Evolutionary conservation across 371 early-diverging fungal species (phyloP), one percentile per base, ranked within the genome.

Genomic region (Mortierella sp.): DNA sequence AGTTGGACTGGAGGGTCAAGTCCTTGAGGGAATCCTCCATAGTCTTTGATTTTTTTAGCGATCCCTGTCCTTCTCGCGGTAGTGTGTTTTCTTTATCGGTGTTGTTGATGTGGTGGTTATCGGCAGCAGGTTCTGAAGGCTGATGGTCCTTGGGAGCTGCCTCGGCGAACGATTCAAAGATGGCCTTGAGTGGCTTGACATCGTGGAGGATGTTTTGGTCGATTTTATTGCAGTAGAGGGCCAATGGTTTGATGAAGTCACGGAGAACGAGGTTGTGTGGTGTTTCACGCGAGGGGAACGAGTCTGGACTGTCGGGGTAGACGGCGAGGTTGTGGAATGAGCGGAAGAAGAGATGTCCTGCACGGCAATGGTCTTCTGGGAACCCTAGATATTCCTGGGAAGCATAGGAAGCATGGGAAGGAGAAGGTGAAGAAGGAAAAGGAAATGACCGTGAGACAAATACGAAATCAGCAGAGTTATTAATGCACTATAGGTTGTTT

Each of bases 111-210:
- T 55, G 24, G 11, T 41, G 44, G 5, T 14, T 7, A 12, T 44
- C 46, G 14, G 48, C 49, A 38, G 35, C 27, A 35, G 38, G 48
- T 48, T n/a, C 44, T 56, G 73, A 27, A 46, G 21, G 35, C 18
- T 12, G 70, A 43, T 35, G 71, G 11, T 32, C 49, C 2, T 58
- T 14, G 21, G 46, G 5, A n/a, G 51, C 24, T 2, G 14, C 58
- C 6, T 84, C 79, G 1, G 82, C 82, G 70, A 85, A 85, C 0
- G 86, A 85, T 51, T 85, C 86, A 12, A 81, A 85, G 65, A 85
- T 79, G 35, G 51, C 86, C 51, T 77, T 75, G 56, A 81, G 76
- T 1, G 86, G 79, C 2, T 79, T 76, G 48, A 51, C 38, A 49
- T 76, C 77, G 51, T 79, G 1, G 43, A 72, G 58, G 2, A 63